A percentile compares a stretch with the other conserved stretches of the same genome.
Conservation (phyloP, 1,284 basidiomycete species). For the Malassezia nana region DNA sequence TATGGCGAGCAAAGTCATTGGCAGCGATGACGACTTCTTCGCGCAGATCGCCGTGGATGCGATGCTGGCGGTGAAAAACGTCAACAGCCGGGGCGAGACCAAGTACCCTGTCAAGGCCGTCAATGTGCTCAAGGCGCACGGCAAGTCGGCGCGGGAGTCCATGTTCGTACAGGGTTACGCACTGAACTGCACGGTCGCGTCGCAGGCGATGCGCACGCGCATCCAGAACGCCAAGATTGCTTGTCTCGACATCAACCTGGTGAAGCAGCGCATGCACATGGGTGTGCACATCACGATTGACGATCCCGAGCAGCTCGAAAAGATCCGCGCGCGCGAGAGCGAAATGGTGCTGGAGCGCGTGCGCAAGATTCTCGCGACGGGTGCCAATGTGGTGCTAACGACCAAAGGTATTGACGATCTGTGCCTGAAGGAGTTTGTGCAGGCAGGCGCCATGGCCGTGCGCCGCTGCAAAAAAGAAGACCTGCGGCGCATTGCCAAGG, state of each 20-base stretch:
- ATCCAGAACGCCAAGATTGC: conserved; percentile 91
- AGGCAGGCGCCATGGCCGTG: conserved; percentile 97
- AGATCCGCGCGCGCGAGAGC: conserved; percentile 84
- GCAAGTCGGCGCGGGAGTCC: conserved; percentile 87
- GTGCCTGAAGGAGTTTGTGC: conserved; percentile 96
- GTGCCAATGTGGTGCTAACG: conserved; percentile 92
- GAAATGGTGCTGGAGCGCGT: conserved; percentile 95
- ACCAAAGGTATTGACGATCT: conserved; percentile 99
- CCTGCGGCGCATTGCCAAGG: conserved; percentile 87
- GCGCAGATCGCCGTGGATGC: conserved; percentile 97
- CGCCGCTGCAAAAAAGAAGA: conserved; percentile 96
- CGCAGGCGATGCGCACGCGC: conserved; percentile 97
- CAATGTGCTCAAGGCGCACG: conserved; percentile 98
- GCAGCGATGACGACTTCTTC: conserved; percentile 95
- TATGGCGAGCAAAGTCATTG: conserved; percentile 98
- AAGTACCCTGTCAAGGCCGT: conserved; percentile 99
- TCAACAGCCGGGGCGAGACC: conserved; percentile 86
- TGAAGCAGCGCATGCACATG: conserved; percentile 93
- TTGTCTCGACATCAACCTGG: conserved; percentile 94
- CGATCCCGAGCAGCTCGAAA: conserved; percentile 90
- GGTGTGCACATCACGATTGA: conserved; percentile 97
- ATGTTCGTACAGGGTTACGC: conserved; percentile 94
- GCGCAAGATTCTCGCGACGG: conserved; percentile 86
- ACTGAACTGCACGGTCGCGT: conserved; percentile 95
- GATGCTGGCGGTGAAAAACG: conserved; percentile 92